Evolutionary conservation across 2,329 filamentous ascomycete genomes (phyloP), one percentile per base, ranked within the genome.

Genomic region (Arthrinium phaeospermum): DNA sequence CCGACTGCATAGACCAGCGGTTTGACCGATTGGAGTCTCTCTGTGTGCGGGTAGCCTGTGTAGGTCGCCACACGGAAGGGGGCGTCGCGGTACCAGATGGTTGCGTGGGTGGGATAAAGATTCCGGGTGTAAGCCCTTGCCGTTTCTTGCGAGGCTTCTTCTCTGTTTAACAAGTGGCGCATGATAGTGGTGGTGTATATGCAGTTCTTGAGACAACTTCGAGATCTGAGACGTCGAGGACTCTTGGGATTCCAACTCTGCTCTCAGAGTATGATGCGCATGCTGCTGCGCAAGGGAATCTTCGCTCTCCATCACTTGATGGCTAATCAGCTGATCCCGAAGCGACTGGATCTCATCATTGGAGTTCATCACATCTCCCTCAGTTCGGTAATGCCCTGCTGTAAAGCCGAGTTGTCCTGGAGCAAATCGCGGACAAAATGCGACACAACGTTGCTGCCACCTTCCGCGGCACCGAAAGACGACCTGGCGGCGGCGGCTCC

Each of bases 351-450:
- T 96, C 82, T 99, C 96, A 77, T 98, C 94, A 78, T 98, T 97
- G 3, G 96, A 98, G 80, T 90, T 95, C 78, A 94, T 89, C 30
- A 99, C 91, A 99, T 92, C 80, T 98, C 95, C 24, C 95, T 89
- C 68, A 99, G 85, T 83, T 99, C 96, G 70, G 95, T 90, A 73
- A 98, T 97, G 22, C 95, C 95, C 74, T 96, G 88, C 81, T 99
- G 96, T 64, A 99, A 85, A 77, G 94, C 98, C 13, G 95, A 94
- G 79, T 99, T 99, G 81, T 99, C 96, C 78, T 97, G 92, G 24
- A 99, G 86, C 71, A 99, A 93, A 80, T 98, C 96, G 76, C 95
- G 94, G 71, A 99, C 96, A 77, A 99, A 98, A 79, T 97, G 94
- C 27, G 94, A 95, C n/a, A 98, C 94, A 49, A 97, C 94, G 72